Base-by-base conservation (phyloP, 257 asterid genomes). In the Fraxinus cuspidata region DNA sequence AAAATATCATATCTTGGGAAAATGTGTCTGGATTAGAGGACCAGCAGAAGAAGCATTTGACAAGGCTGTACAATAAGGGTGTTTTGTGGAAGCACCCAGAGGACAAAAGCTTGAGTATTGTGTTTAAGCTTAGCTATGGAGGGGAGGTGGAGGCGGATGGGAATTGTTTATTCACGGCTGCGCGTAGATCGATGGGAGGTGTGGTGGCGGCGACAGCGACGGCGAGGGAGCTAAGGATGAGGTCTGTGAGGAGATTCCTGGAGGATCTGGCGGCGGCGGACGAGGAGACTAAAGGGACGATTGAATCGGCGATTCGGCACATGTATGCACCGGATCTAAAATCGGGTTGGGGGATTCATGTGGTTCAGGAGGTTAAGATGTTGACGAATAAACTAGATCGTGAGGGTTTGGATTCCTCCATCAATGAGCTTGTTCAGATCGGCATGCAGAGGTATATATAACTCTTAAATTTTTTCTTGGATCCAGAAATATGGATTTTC, bases 121-220 rank as follows among this genome's bases (percentile, higher is more conserved):
- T 95, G 0, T 91, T 95, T 89, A 74, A 90, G 78, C 82, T 95
- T 34, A 84, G 83, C 78, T 94, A 95, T 82, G 98, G 98, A 64
- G 99, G 99, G 1, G 97, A 93, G 84, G 98, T 95, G 71, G 93
- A 90, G 76, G 83, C 97, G 31, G 97, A 95, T 81, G 98, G 98
- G 0, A 95, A 93, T 79, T 93, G 97, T 74, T 86, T 93, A 27
- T 95, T 95, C 82, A 91, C 98, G 77, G 96, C 98, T 47, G 91
- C 96, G 47, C 88, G 83, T 63, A 85, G 87, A 82, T 88, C 96
- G 3, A 88, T 93, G 92, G 84, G 72, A 0, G 75, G 83, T 3
- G 89, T 79, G 31, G 78, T 75, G 76, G 77, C 89, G 3, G 40
- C 77, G 16, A 63, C 64, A 15, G 60, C 69, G 12, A 74, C 78